phyloP scores from a whole-genome alignment of 345 rosid genomes.

The Salix brachista region DNA sequence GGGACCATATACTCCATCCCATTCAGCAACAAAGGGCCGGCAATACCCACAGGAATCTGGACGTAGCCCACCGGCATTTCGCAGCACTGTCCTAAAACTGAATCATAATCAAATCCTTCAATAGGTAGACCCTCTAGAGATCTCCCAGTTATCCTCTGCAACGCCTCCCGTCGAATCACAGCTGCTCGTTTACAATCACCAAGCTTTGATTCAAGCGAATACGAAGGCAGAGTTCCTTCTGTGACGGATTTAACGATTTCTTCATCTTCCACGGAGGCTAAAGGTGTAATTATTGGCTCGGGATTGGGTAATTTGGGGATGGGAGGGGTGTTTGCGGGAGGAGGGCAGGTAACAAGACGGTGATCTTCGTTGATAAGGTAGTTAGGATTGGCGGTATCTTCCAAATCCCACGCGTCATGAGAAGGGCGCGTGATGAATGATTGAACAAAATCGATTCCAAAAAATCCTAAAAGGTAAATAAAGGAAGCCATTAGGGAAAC shows the following conservation, averaged over 20 bases:
- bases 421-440: slow-evolving; percentile 67
- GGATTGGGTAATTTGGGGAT: slow-evolving; percentile 22
- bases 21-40: slow-evolving; percentile 83
- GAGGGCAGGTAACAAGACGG: slow-evolving; percentile 47
- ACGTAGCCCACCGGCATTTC: slow-evolving; percentile 96
- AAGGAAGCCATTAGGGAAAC: slow-evolving; percentile 72
- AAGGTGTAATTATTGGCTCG: slow-evolving; percentile 29
- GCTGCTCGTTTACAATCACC: slow-evolving; percentile 83
- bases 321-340: slow-evolving; percentile 1
- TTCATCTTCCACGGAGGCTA: slow-evolving; percentile 60
- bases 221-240: slow-evolving; percentile 54
- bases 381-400: slow-evolving; percentile 29
- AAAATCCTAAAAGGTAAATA: slow-evolving; percentile 76
- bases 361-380: slow-evolving; percentile 35
- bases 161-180: slow-evolving; percentile 61
- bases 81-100: slow-evolving; percentile 90
- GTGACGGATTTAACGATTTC: slow-evolving; percentile 57
- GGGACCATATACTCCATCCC: slow-evolving; percentile 82
- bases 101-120: slow-evolving; percentile 77
- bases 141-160: slow-evolving; percentile 72
- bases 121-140: slow-evolving; percentile 69
- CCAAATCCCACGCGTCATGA: slow-evolving; percentile 52
- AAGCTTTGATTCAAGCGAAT: slow-evolving; percentile 66
- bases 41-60: slow-evolving; percentile 89
- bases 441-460: slow-evolving; percentile 87